Evolutionary conservation across 768 basidiomycete genomes (phyloP).

Genomic region (Auricularia sp.): DNA sequence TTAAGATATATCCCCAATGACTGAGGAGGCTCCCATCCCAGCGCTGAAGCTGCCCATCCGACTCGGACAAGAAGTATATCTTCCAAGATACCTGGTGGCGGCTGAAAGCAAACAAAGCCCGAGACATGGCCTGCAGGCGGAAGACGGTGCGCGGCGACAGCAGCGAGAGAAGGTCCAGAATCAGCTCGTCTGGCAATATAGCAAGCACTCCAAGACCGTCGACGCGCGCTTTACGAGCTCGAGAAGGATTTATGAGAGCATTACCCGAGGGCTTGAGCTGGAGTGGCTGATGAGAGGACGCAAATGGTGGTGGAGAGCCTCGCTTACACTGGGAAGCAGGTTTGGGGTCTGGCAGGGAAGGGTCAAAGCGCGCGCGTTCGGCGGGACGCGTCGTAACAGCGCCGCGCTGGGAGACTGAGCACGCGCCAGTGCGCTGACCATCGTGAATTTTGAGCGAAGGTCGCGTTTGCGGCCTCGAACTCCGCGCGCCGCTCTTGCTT

Average conservation of each 20-base stretch:
- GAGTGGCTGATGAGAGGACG: not conserved
- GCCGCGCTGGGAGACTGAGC: no score
- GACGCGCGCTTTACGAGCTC: not conserved
- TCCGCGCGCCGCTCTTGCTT: no score
- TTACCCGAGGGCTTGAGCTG: not conserved
- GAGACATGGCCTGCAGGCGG: constrained; percentile 4
- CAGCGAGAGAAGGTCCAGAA: constrained; percentile 8
- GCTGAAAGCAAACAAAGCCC: constrained; percentile 10
- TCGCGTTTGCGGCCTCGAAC: no score
- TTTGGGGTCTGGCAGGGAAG: not conserved
- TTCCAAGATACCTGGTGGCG: constrained; percentile 12
- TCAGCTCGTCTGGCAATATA: constrained; percentile 12
- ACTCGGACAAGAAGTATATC: constrained; percentile 6
- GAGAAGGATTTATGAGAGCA: not conserved
- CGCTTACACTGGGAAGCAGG: not conserved
- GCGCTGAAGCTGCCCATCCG: constrained; percentile 3
- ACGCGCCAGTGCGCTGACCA: no score
- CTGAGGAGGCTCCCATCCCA: no score
- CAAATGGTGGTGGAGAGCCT: not conserved
- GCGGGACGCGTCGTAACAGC: not conserved
- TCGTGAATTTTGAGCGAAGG: no score
- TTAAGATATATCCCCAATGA: no score
- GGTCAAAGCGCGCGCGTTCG: not conserved
- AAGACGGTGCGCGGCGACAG: constrained; percentile 8
- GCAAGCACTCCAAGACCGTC: constrained; percentile 1